Conservation (phyloP, 2,329 filamentous ascomycete genomes). For the Pseudonectria foliicola region DNA sequence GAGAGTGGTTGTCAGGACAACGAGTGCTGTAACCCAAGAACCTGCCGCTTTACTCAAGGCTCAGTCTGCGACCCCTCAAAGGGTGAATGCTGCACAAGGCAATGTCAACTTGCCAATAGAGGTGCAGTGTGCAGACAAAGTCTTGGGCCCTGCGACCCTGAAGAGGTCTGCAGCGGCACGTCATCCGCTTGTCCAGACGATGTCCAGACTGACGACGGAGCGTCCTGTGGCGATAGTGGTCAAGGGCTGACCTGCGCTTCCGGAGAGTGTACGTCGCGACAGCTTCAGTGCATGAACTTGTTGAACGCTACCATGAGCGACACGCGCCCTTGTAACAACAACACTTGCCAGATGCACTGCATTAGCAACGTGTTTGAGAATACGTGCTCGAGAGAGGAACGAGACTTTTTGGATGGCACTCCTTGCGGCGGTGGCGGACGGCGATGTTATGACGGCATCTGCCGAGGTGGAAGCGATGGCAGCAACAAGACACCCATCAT, state of each 20-base stretch:
- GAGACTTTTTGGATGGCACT: constrained; percentile 81
- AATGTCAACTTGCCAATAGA: constrained; percentile 57
- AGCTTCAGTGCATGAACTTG: constrained; percentile 75
- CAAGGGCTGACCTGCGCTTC: constrained; percentile 63
- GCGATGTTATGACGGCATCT: constrained; percentile 58
- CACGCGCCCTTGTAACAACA: constrained; percentile 65
- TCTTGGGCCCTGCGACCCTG: constrained; percentile 68
- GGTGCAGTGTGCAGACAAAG: constrained; percentile 65
- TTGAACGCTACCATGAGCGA: constrained; percentile 65
- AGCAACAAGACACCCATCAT: too few species aligned
- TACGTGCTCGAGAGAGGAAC: neutral
- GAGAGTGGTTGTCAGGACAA: constrained; percentile 57
- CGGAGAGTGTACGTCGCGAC: constrained; percentile 77
- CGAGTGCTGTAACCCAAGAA: constrained; percentile 67
- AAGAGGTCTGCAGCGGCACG: constrained; percentile 66
- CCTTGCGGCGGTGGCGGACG: constrained; percentile 62
- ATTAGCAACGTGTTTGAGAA: neutral
- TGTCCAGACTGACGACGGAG: constrained; percentile 54
- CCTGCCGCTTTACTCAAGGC: constrained; percentile 65
- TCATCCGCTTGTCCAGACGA: constrained; percentile 64
- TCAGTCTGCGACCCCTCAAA: constrained; percentile 60
- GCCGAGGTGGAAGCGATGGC: neutral
- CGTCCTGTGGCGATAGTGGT: constrained; percentile 55
- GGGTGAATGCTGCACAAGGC: constrained; percentile 60
- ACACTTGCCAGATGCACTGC: constrained; percentile 31